These are phyloP conservation scores for Isatis lusitanica DNA, from an alignment of 441 rosid genomes.

Conservation along the genomic window DNA sequence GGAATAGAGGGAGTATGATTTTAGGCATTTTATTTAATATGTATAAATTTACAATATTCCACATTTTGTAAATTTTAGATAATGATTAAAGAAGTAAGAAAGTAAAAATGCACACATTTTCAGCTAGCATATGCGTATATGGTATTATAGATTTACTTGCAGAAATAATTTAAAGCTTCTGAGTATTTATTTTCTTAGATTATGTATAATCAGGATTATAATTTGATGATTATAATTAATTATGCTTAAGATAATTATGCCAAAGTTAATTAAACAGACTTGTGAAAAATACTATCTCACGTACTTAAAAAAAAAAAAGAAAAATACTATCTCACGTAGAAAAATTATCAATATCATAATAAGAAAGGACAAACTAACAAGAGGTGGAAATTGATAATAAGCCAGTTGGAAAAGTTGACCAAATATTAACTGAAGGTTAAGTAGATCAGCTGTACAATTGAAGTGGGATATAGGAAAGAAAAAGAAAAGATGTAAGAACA, in stretches of 20 bases:
- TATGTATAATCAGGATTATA: not conserved
- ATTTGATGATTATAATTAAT: not conserved
- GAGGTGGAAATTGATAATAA: not conserved
- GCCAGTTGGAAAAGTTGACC: not conserved
- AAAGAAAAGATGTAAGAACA: not conserved
- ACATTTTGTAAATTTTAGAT: not conserved
- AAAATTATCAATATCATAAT: not conserved
- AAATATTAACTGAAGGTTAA: not conserved
- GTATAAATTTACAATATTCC: not conserved
- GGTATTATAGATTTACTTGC: not conserved
- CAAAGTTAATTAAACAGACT: not conserved
- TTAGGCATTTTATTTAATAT: not conserved
- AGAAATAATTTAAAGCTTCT: not conserved
- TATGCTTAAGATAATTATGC: not conserved
- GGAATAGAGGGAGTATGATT: not conserved
- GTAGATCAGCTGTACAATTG: conserved; percentile 36
- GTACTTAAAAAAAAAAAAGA: too few species aligned
- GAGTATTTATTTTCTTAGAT: too few species aligned
- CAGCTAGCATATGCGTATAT: too few species aligned
- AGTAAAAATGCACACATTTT: not conserved
- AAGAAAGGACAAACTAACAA: not conserved
- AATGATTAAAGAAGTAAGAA: not conserved
- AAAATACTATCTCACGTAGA: not conserved
- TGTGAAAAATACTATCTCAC: not conserved
- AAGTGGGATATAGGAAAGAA: conserved; percentile 1